Evolutionary conservation across 306 rosid genomes (phyloP).

Genomic region (Fragaria iinumae): DNA sequence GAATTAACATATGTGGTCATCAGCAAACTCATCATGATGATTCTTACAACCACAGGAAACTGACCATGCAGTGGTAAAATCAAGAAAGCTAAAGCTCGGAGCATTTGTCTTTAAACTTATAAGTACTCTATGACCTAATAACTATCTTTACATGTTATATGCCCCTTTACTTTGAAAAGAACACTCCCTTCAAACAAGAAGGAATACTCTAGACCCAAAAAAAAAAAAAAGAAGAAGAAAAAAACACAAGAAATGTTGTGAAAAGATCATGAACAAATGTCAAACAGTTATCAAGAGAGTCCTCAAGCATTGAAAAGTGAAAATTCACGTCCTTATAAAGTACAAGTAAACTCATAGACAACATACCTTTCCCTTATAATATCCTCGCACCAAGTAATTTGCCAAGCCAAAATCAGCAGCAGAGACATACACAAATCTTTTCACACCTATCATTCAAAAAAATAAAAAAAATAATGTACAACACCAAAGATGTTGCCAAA

Average conservation of each 20-base stretch:
- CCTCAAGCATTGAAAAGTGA: neutral
- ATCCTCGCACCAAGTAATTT: slow-evolving; percentile 73
- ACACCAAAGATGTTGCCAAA: slow-evolving; percentile 2
- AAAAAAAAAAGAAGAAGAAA: neutral
- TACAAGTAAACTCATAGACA: neutral
- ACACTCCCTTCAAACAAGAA: neutral
- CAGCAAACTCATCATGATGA: neutral
- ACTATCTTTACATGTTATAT: neutral
- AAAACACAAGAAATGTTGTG: too few relatives aligned
- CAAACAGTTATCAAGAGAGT: neutral
- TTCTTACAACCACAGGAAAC: neutral
- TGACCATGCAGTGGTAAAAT: neutral
- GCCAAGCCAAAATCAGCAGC: slow-evolving; percentile 92
- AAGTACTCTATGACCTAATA: neutral
- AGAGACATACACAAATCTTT: slow-evolving; percentile 86
- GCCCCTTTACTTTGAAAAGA: neutral
- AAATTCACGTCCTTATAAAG: neutral
- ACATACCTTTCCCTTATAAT: slow-evolving; percentile 92
- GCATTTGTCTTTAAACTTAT: neutral
- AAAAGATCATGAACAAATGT: neutral
- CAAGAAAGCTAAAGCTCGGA: neutral
- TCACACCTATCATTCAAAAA: slow-evolving; percentile 62
- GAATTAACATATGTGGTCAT: neutral
- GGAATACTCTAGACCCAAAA: neutral
- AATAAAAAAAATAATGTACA: neutral